Evolutionary conservation across 495 filamentous ascomycete genomes (phyloP), one percentile per base, ranked within the genome.

Genomic region (Tuber magnatum): DNA sequence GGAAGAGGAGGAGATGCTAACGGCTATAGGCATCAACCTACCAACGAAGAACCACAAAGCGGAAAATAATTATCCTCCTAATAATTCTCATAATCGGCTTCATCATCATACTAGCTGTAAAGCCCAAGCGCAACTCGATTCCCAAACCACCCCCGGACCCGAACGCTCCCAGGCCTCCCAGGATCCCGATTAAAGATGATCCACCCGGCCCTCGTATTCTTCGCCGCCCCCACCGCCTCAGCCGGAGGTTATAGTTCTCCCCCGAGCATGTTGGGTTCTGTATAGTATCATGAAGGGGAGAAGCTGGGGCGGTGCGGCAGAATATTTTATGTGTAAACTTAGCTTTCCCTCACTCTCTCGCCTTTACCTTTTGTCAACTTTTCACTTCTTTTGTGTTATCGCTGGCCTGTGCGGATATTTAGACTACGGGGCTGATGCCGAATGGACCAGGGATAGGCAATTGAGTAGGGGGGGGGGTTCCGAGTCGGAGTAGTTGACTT

Each of bases 51-150:
- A 91, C 91, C 22, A 93, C 91, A 20, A 97, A 97, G 85, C 87
- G 96, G 78, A 97, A 97, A 85, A 88, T 95, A 41, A 92, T 98
- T 51, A 87, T 99, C 38, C 85, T 99, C 20, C 84, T 99, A n/a
- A 80, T 95, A 9, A 85, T 99, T 8, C 81, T 98, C 28, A 90
- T 98, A 51, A 88, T 91, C 16, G 95, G 91, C 39, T 86, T 97
- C 86, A 89, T 99, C 71, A 97, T 99, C 77, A 83, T 99, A 35
- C 84, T 99, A 1, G 84, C 91, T 8, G 85, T 97, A 71, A 99
- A 99, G 83, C 92, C 95, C 4, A 94, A 91, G 79, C 86, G 69
- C 41, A 28, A 69, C 28, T 3, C 43, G 16, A 35, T 2, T 28
- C 22, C 48, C n/a, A 44, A 71, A 24, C 71, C 78, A 20, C 71